These are phyloP conservation scores for Hemileia vastatrix DNA, from an alignment of 1,284 basidiomycete genomes.

Conservation along the genomic window DNA sequence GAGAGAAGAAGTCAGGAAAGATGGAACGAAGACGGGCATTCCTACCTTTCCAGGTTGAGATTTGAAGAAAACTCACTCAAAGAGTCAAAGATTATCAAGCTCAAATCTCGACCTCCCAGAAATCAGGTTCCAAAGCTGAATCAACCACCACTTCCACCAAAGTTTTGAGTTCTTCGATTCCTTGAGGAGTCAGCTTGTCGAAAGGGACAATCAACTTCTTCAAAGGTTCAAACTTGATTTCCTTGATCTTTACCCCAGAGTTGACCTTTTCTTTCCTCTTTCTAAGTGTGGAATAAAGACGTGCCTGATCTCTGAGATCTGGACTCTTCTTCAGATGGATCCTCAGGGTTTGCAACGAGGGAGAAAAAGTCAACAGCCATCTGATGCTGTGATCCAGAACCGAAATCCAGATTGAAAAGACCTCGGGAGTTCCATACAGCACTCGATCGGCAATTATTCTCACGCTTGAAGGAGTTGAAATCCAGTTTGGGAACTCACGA, in stretches of 20 bases:
- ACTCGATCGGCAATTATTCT: too few relatives aligned
- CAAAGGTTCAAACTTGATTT: neutral
- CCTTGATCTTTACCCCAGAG: neutral
- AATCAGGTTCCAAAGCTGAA: neutral
- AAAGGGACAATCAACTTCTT: neutral
- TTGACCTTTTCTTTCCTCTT: neutral
- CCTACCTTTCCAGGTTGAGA: too few relatives aligned
- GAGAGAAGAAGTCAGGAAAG: too few relatives aligned
- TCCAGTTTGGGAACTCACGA: too few relatives aligned
- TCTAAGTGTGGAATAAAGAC: neutral
- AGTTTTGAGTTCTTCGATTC: neutral
- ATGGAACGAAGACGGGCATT: too few relatives aligned
- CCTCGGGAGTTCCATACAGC: too few relatives aligned
- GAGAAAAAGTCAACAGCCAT: too few relatives aligned
- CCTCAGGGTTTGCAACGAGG: neutral
- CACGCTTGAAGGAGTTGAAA: too few relatives aligned
- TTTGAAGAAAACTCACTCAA: too few relatives aligned
- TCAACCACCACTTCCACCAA: neutral
- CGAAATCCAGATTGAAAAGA: too few relatives aligned
- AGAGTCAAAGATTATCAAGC: neutral
- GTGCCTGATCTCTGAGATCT: neutral
- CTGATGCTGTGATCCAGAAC: too few relatives aligned
- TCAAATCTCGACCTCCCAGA: neutral
- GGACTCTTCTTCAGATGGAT: neutral
- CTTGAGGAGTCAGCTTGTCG: neutral